Evolutionary conservation across 2,329 filamentous ascomycete genomes (phyloP), one percentile per base, ranked within the genome.

Genomic region (Leptographium galeiforme): DNA sequence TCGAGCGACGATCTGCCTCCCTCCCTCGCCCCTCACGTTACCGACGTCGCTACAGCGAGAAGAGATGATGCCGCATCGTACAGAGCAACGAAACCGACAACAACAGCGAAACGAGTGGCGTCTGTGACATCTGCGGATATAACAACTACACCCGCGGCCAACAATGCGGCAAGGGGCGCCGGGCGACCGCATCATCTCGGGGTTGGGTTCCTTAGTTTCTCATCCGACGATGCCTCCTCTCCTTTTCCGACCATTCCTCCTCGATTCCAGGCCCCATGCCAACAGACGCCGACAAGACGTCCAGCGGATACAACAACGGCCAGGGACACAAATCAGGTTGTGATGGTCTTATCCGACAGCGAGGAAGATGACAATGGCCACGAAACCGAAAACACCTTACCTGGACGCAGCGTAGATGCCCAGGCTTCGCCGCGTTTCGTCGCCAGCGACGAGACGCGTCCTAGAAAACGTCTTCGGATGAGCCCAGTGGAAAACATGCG

Each of bases 1-100:
- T 57, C 55, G 18, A 55, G 53, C 32, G 55, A 57, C 32, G 55
- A 57, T 16, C 47, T 43, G 6, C 53, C 53, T 19, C n/a, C 48
- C 38, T 8, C 18, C 6, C 12, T 16, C 16, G 6, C 48, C 18
- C 47, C 47, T 10, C 6, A 1, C 10, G 46, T 48, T 30, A 13
- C 33, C n/a, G 5, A 12, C 1, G n/a, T 3, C 11, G 16, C 18
- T 13, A 12, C 46, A 25, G 8, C 16, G 16, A 8, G 46, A 33
- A 18, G 6, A 10, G 18, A 48, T 8, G 13, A 38, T 8, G 33
- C 3, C 8, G 10, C 18, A 6, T 18, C 46, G 11, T 33, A 6
- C 11, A 38, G 18, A 36, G 34, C 34, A 8, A 34, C 32, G 30
- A 36, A n/a, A 25, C 2, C 46, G 16, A 34, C 46, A 34, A 34